phyloP scores from a whole-genome alignment of 768 basidiomycete species.

The Dioszegia crocea region DNA sequence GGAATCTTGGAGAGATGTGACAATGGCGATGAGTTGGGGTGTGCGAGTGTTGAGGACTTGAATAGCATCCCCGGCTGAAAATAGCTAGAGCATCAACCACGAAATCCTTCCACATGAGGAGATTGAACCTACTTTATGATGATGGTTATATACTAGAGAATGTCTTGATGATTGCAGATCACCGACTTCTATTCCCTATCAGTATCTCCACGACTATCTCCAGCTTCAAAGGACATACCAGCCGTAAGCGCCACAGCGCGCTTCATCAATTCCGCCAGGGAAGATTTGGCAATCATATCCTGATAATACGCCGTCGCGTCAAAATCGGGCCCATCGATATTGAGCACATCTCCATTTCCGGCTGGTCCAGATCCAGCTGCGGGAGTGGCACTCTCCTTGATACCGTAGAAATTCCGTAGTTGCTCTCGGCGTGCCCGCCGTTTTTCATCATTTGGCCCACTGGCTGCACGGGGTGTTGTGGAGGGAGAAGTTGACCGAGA shows the following conservation, averaged over 20 bases:
- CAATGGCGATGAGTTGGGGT: constrained; percentile 45
- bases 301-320: constrained; percentile 41
- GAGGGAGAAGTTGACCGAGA: not conserved
- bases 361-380: not conserved
- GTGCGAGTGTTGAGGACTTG: constrained; percentile 43
- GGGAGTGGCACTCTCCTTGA: constrained; percentile 15
- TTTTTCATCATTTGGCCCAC: constrained; percentile 15
- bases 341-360: constrained; percentile 18
- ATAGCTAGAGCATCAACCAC: constrained; percentile 23
- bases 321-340: constrained; percentile 32
- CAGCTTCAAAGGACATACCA: constrained; percentile 21
- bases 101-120: not conserved
- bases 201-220: not conserved
- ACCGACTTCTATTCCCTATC: constrained; percentile 30
- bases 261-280: constrained; percentile 39
- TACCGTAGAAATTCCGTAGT: constrained; percentile 38
- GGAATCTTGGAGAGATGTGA: constrained; percentile 40
- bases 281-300: constrained; percentile 32
- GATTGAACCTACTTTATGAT: constrained; percentile 40
- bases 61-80: constrained; percentile 48
- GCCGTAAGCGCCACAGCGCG: constrained; percentile 25
- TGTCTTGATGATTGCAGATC: constrained; percentile 43
- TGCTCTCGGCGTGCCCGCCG: constrained; percentile 35
- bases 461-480: not conserved
- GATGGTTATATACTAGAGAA: constrained; percentile 48